phyloP scores from a whole-genome alignment of 1,284 basidiomycete species.

The Ceratobasidium sp. region DNA sequence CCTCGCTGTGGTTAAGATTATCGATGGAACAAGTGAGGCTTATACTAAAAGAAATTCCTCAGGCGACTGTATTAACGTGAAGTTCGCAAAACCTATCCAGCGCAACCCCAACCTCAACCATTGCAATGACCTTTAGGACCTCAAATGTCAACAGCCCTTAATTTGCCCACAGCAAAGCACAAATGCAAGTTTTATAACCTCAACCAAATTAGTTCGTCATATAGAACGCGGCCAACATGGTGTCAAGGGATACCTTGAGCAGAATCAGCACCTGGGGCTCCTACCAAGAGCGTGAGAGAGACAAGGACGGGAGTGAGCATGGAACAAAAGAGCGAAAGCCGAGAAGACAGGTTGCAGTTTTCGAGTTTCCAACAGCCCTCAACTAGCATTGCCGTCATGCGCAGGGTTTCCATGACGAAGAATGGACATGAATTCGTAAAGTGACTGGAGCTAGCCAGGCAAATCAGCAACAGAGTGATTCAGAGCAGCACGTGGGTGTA shows the following conservation, averaged over 20 bases:
- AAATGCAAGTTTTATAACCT: no score
- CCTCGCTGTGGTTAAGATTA: slow-evolving; percentile 55
- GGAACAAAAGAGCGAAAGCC: neutral
- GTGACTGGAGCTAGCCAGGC: no score
- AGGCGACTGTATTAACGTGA: neutral
- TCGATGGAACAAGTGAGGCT: neutral
- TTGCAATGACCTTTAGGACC: slow-evolving; percentile 65
- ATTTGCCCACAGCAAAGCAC: slow-evolving; percentile 50
- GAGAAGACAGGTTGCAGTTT: neutral
- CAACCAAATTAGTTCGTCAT: no score
- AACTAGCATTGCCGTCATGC: neutral
- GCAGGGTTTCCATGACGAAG: no score
- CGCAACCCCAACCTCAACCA: slow-evolving; percentile 66
- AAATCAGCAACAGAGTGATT: no score
- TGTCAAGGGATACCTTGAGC: neutral
- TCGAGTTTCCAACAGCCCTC: no score
- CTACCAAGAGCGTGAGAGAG: neutral
- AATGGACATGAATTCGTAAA: no score
- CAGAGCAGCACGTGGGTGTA: no score
- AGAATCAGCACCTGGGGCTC: neutral
- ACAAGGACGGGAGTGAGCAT: neutral
- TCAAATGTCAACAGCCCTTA: slow-evolving; percentile 74
- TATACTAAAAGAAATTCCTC: neutral
- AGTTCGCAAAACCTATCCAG: neutral
- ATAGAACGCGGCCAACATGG: neutral